Evolutionary conservation across 805 yeast genomes (phyloP), one percentile per base, ranked within the genome.

Genomic region (Kodamaea kaohsiungensis): DNA sequence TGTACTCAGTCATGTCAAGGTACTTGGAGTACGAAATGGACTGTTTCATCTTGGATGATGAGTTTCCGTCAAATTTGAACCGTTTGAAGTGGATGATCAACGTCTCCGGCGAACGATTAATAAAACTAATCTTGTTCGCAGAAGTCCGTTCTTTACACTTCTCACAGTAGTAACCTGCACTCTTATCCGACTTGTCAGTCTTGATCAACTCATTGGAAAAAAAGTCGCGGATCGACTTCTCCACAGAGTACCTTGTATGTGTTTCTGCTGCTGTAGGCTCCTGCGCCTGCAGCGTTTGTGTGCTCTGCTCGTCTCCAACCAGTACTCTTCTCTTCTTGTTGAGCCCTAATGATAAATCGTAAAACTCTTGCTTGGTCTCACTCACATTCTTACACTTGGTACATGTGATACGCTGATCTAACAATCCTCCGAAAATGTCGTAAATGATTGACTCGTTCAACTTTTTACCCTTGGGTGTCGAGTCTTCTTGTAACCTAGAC

Each of bases 351-450:
- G 97, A 88, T 53, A 95, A 76, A 72, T 95, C 99, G 67, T 92
- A 92, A 64, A 95, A 89, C 64, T 95, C 97, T 71, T 95, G 99
- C 59, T 86, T 85, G 6, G 99, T 95, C 50, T 84, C 84, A 12
- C 96, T 88, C 17, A 89, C 83, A 61, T 88, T 83, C n/a, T 86
- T 84, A 73, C 99, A 95, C 52, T 76, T 81, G 58, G 82, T 81
- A 73, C 99, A 95, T 0, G 89, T 85, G 16, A 95, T 96, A 40
- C 83, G 80, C 73, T 95, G 99, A 61, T 86, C 82, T 53, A 93
- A 73, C 43, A 89, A 71, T 1, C 99, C 99, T 35, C 98, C 99
- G 73, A 95, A 95, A 18, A 95, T 89, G 65, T 93, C 97, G 70
- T 93, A 91, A 15, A 95, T 76, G 37, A 93, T 85, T 53, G 96